phyloP scores from a whole-genome alignment of 257 asterid species.

The Solanum lycopersicoides region DNA sequence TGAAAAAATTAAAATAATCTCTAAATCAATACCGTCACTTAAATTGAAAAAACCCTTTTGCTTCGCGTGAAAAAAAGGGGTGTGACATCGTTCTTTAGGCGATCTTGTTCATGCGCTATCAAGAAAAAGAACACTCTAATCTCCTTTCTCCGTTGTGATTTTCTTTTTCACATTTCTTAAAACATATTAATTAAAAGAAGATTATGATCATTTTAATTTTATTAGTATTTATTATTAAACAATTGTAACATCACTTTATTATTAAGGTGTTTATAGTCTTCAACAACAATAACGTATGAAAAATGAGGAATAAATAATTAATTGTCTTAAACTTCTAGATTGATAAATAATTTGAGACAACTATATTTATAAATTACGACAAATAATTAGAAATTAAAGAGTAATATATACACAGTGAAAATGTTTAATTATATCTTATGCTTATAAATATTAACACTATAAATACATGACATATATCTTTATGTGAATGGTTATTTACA shows the following conservation, averaged over 20 bases:
- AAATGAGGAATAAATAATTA: no score
- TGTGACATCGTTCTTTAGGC: background rate
- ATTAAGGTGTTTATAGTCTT: background rate
- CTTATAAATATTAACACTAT: background rate
- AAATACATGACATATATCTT: background rate
- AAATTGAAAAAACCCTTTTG: no score
- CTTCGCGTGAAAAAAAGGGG: no score
- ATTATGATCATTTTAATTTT: no score
- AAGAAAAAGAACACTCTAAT: no score
- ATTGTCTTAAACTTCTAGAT: background rate
- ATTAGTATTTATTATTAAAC: background rate
- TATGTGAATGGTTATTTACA: background rate
- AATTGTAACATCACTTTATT: background rate
- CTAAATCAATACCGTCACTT: no score
- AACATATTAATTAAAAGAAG: background rate
- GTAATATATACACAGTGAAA: background rate
- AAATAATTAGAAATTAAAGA: no score
- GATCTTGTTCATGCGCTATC: background rate
- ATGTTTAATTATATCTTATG: no score
- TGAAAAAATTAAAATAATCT: no score
- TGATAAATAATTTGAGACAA: background rate
- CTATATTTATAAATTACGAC: no score
- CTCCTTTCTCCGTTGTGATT: background rate
- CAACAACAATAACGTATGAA: background rate
- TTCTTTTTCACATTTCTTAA: no score